Evolutionary conservation across 176 grass and related monocot genomes (phyloP).

Genomic region (Raddia distichophylla): DNA sequence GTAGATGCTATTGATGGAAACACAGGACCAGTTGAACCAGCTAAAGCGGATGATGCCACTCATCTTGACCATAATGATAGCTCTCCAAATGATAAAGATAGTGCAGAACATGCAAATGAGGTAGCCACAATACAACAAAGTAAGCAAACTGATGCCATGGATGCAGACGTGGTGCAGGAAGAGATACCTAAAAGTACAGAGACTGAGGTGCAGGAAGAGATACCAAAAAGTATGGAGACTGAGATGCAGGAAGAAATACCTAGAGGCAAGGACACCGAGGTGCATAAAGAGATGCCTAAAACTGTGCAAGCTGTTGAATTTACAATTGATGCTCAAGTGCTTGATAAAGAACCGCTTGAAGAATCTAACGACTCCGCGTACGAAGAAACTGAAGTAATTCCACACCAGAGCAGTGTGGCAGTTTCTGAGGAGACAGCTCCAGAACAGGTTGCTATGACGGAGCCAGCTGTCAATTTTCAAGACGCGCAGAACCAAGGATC

Average conservation of each 20-base stretch:
- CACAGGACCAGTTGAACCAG: conserved; percentile 21
- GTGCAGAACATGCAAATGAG: conserved; percentile 17
- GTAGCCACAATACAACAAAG: conserved; percentile 25
- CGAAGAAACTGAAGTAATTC: conserved; percentile 31
- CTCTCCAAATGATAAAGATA: conserved; percentile 25
- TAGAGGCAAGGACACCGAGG: conserved; percentile 25
- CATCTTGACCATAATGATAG: conserved; percentile 29
- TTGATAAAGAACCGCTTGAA: conserved; percentile 40
- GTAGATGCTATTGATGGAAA: conserved; percentile 28
- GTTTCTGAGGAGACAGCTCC: conserved; percentile 23
- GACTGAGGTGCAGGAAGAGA: conserved; percentile 32
- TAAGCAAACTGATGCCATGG: neutral
- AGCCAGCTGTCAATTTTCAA: conserved; percentile 20
- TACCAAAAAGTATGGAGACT: conserved; percentile 24
- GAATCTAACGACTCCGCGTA: conserved; percentile 2
- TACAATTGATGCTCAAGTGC: conserved; percentile 15
- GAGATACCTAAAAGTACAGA: conserved; percentile 6
- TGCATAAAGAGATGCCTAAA: conserved; percentile 32
- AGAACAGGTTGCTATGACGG: conserved; percentile 9
- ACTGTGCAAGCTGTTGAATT: neutral
- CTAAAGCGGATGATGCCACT: neutral
- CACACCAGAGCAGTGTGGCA: conserved; percentile 19
- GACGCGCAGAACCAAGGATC: conserved; percentile 31
- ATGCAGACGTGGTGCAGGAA: conserved; percentile 30
- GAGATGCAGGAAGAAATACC: conserved; percentile 34